A percentile compares a stretch with the other conserved stretches of the same genome.
Evolutionary conservation across 2,329 filamentous ascomycete species (phyloP).

Genomic region (Escovopsis sp.): DNA sequence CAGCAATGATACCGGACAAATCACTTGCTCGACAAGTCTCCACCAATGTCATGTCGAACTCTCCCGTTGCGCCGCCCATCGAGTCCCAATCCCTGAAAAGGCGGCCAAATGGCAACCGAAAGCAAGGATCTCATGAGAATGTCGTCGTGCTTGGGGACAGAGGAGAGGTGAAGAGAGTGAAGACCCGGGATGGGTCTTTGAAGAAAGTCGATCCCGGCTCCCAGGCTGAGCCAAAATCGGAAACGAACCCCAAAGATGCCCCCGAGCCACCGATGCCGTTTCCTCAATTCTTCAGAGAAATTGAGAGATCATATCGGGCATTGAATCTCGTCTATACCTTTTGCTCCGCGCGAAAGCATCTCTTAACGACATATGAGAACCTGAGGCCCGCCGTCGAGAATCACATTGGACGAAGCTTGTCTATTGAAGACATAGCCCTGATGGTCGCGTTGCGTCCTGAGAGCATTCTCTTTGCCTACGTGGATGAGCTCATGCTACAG

Average conservation of each 20-base stretch:
- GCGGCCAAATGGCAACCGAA: neutral
- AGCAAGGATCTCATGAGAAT: neutral
- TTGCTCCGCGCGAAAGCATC: constrained; percentile 80
- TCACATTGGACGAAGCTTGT: constrained; percentile 58
- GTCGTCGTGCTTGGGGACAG: neutral
- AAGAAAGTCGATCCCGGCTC: neutral
- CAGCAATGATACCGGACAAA: too few species aligned
- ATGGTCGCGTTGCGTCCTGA: constrained; percentile 66
- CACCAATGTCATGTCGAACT: neutral
- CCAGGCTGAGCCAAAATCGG: constrained; percentile 4
- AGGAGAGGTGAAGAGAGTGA: neutral
- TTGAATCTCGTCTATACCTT: constrained; percentile 92
- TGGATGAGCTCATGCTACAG: constrained; percentile 71
- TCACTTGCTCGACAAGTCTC: too few species aligned
- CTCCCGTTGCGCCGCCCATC: neutral
- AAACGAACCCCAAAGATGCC: constrained; percentile 9
- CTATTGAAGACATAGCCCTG: constrained; percentile 65
- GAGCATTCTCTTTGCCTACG: constrained; percentile 70
- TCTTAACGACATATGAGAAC: constrained; percentile 82
- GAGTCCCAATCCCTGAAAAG: neutral
- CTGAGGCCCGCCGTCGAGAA: constrained; percentile 73
- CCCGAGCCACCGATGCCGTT: constrained; percentile 36
- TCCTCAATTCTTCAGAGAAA: constrained; percentile 58
- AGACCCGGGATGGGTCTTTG: neutral
- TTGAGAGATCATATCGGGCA: constrained; percentile 67